Conservation (phyloP, 2,329 filamentous ascomycete genomes). For the Simplicillium sp. region DNA sequence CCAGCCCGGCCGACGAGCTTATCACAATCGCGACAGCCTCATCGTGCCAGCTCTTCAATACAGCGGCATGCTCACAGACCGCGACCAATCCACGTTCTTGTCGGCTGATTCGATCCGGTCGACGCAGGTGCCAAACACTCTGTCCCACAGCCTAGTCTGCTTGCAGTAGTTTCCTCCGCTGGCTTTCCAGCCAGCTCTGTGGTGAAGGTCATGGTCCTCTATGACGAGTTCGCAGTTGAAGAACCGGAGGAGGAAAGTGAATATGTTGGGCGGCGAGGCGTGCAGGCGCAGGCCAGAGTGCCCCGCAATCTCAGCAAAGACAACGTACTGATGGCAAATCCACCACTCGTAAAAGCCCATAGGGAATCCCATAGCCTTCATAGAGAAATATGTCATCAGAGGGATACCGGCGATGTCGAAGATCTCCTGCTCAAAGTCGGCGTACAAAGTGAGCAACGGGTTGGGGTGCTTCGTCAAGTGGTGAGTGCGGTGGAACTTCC, state of each 20-base stretch:
- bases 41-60: too few relatives aligned
- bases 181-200: conserved; percentile 20
- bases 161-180: conserved; percentile 8
- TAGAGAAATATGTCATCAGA: conserved; percentile 14
- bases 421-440: conserved; percentile 19
- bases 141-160: conserved; percentile 7
- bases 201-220: conserved; percentile 28
- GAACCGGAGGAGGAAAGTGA: conserved; percentile 20
- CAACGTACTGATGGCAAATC: conserved; percentile 27
- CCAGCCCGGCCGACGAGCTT: too few relatives aligned
- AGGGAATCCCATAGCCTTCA: conserved; percentile 22
- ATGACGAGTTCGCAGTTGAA: conserved; percentile 24
- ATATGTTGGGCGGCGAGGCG: conserved; percentile 18
- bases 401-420: conserved; percentile 19
- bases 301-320: conserved; percentile 22
- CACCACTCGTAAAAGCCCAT: conserved; percentile 33
- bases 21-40: too few relatives aligned
- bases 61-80: too few relatives aligned
- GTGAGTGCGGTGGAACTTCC: conserved; percentile 31
- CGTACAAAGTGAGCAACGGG: conserved; percentile 20
- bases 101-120: too few relatives aligned
- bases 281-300: conserved; percentile 24
- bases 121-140: too few relatives aligned
- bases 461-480: conserved; percentile 29
- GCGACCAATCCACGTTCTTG: too few relatives aligned